Base-by-base conservation (phyloP, 164 flowering plant genomes). In the Santalum album region DNA sequence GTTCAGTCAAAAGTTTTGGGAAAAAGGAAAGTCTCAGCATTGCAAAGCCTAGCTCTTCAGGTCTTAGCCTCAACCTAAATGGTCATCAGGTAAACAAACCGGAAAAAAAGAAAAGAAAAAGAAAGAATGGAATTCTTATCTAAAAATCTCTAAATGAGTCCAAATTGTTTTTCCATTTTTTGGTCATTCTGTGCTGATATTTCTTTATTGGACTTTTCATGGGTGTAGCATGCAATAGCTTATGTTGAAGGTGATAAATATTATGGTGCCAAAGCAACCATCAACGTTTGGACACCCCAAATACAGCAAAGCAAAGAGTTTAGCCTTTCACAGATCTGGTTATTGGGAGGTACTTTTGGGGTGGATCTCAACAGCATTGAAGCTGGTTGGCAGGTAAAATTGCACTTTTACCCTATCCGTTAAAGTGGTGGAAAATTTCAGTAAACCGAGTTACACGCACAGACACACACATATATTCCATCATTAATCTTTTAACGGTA, bases 221-320 rank as follows among this genome's bases (percentile, higher is more conserved):
- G n/a, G n/a, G n/a, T n/a, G n/a, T 66, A 92, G 98, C 98, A 92
- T 79, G 95, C 96, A 10, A 92, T 92, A 67, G 95, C 86, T 26
- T 89, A 86, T 74, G 95, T 92, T 43, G 79, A 92, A 78, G 98
- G 98, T 57, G 96, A 76, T 16, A 84, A 78, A 67, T 92, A 74
- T 52, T 92, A 84, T 71, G 96, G 98, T 61, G 98, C 96, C 17
- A 92, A 86, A 62, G 98, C 96, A 52, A 88, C 96, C 50, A 92
- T 92, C 3, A 92, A 92, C 61, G 98, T 92, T 0, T 92, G 98
- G 98, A 81, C 89, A 51, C 96, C 98, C 24, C 80, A 69, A 52
- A 87, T 92, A 52, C 89, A 89, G 54, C 94, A 83, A 66, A 51
- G 89, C 27, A 89, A 86, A 67, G 96, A 92, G 83, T 89, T 92